Percentiles rank a stretch among this genome's conserved stretches.
Conservation (phyloP, 225 moss, liverwort and hornwort species). For the Bryoerythrophyllum caledonicum region DNA sequence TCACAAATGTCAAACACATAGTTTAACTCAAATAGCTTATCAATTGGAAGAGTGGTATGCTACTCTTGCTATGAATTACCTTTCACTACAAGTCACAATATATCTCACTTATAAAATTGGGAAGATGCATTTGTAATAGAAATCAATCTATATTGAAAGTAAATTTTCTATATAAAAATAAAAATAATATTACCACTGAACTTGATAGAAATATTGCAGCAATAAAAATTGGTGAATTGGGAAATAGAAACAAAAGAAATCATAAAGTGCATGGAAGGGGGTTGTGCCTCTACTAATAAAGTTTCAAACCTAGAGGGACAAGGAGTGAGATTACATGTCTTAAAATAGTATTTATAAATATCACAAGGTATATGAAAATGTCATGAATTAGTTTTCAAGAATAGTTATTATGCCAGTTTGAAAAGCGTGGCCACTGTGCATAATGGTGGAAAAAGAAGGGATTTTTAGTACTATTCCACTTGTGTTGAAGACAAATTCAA, state of each 20-base stretch:
- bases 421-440: no score
- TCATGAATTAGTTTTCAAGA: no score
- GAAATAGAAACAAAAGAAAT: slow-evolving; percentile 14
- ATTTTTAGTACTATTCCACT: no score
- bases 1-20: slow-evolving; percentile 21
- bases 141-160: slow-evolving; percentile 22
- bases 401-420: no score
- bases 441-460: no score
- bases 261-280: slow-evolving; percentile 19
- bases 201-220: slow-evolving; percentile 1
- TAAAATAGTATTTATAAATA: background rate
- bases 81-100: slow-evolving; percentile 17
- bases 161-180: slow-evolving; percentile 7
- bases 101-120: slow-evolving; percentile 2
- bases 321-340: slow-evolving; percentile 2
- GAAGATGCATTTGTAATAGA: background rate
- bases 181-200: slow-evolving; percentile 25
- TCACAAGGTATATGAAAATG: no score
- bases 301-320: background rate
- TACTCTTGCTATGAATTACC: slow-evolving; percentile 13
- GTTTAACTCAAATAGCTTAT: slow-evolving; percentile 19
- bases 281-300: no score
- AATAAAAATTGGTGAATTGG: slow-evolving; percentile 8
- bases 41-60: slow-evolving; percentile 23
- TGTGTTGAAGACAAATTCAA: no score